Percentiles rank a stretch among this genome's conserved stretches.
Conservation (phyloP, 805 yeast genomes). For the Kazachstania kunashirensis region DNA sequence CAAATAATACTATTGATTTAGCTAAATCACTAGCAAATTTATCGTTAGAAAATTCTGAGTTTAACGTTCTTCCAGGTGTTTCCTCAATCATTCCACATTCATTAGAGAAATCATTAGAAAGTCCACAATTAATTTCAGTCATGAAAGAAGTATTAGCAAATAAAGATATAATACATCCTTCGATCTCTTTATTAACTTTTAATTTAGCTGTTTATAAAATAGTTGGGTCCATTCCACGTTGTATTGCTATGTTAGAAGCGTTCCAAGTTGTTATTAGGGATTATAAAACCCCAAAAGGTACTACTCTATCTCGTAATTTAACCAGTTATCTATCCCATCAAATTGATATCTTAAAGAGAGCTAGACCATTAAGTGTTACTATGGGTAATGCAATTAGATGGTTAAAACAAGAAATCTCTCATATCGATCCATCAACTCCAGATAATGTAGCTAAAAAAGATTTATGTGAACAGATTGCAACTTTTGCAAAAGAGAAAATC, state of each 20-base stretch:
- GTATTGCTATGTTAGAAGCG: slow-evolving; percentile 73
- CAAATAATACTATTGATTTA: slow-evolving; percentile 10
- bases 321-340: slow-evolving; percentile 84
- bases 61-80: slow-evolving; percentile 33
- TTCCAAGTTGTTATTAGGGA: slow-evolving; percentile 72
- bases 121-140: slow-evolving; percentile 22
- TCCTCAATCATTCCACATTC: slow-evolving; percentile 37
- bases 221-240: slow-evolving; percentile 83
- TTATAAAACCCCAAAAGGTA: slow-evolving; percentile 76
- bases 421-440: slow-evolving; percentile 59
- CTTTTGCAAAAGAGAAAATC: slow-evolving; percentile 74
- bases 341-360: slow-evolving; percentile 81
- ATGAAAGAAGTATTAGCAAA: slow-evolving; percentile 27
- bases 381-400: slow-evolving; percentile 98
- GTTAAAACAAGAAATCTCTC: slow-evolving; percentile 88
- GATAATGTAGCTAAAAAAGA: slow-evolving; percentile 51
- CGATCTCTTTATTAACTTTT: slow-evolving; percentile 65
- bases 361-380: slow-evolving; percentile 82
- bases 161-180: slow-evolving; percentile 69
- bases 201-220: slow-evolving; percentile 75
- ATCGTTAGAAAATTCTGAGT: slow-evolving; percentile 20
- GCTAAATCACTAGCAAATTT: slow-evolving; percentile 21
- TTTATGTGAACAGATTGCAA: slow-evolving; percentile 61
- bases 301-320: slow-evolving; percentile 77
- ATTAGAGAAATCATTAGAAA: slow-evolving; percentile 23